Percentiles rank a stretch among this genome's conserved stretches.
Conservation (phyloP, 225 moss, liverwort and hornwort species). For the Bryoerythrophyllum caledonicum region DNA sequence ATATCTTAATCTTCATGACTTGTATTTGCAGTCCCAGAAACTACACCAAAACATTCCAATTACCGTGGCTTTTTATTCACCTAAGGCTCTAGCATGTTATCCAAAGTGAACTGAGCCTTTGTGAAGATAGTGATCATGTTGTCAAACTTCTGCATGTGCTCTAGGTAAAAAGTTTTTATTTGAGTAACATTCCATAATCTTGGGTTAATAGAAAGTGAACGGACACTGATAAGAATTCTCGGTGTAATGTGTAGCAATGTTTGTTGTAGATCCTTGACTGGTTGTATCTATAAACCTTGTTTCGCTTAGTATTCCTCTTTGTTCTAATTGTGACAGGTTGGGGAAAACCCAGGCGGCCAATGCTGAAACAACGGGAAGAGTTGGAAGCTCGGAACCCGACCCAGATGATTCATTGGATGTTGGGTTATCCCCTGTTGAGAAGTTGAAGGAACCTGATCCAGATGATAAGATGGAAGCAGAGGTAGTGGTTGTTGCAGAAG, state of each 20-base stretch:
- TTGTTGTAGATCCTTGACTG: background rate
- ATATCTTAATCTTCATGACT: background rate
- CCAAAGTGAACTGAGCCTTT: no score
- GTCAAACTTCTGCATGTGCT: no score
- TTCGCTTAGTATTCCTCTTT: background rate
- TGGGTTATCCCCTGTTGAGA: constrained; percentile 6
- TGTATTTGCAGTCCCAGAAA: background rate
- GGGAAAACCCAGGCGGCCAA: constrained; percentile 26
- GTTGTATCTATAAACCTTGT: background rate
- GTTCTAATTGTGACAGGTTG: constrained; percentile 34
- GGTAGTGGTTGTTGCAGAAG: constrained; percentile 38
- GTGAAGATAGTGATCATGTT: no score
- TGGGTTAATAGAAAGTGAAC: no score
- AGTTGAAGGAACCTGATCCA: constrained; percentile 38
- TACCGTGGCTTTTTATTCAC: no score
- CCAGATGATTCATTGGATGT: constrained; percentile 34
- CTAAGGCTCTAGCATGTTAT: no score
- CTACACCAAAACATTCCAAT: no score
- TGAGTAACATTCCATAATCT: no score
- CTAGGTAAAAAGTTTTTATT: no score
- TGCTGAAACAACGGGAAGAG: constrained; percentile 15
- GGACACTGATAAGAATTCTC: no score
- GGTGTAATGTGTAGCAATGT: no score
- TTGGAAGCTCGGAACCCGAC: constrained; percentile 31
- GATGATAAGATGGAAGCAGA: constrained; percentile 31